Conservation (phyloP, 2,329 filamentous ascomycete genomes). For the Ophiostoma sp. region DNA sequence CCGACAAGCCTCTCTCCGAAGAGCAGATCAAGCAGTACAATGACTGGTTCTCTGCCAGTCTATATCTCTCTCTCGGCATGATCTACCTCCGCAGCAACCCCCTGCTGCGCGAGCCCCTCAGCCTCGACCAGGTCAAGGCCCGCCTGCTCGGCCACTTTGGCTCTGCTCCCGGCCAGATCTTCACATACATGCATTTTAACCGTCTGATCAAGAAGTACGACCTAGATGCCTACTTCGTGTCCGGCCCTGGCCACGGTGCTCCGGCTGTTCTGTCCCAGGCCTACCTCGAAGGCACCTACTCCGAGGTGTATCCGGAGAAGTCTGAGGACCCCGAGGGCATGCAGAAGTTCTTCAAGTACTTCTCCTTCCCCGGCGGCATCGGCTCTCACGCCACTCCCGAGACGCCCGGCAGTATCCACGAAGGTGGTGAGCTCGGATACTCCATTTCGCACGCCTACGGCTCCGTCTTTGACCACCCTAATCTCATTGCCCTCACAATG, state of each 20-base stretch:
- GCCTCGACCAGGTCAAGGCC: slow-evolving; percentile 65
- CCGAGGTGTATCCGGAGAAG: slow-evolving; percentile 71
- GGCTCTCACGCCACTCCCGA: slow-evolving; percentile 74
- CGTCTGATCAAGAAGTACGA: slow-evolving; percentile 76
- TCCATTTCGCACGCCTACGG: slow-evolving; percentile 75
- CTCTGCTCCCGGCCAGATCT: slow-evolving; percentile 73
- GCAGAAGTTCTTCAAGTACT: slow-evolving; percentile 74
- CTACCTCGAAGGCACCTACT: slow-evolving; percentile 72
- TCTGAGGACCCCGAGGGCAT: slow-evolving; percentile 63
- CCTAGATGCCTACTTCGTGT: slow-evolving; percentile 66
- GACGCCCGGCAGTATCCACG: slow-evolving; percentile 70
- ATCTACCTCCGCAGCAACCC: slow-evolving; percentile 72
- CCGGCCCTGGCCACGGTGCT: slow-evolving; percentile 72
- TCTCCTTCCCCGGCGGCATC: slow-evolving; percentile 75
- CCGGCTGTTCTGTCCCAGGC: slow-evolving; percentile 70
- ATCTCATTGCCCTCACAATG: slow-evolving; percentile 70
- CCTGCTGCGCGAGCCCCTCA: slow-evolving; percentile 63
- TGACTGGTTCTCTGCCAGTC: slow-evolving; percentile 67
- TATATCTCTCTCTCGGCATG: slow-evolving; percentile 75
- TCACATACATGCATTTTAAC: slow-evolving; percentile 79
- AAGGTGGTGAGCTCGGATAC: slow-evolving; percentile 78
- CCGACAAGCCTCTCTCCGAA: slow-evolving; percentile 55
- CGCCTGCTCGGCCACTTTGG: slow-evolving; percentile 74
- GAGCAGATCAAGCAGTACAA: slow-evolving; percentile 65
- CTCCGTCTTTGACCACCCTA: slow-evolving; percentile 67